Evolutionary conservation across 1,284 basidiomycete species (phyloP).

Genomic region (Malassezia yamatoensis): DNA sequence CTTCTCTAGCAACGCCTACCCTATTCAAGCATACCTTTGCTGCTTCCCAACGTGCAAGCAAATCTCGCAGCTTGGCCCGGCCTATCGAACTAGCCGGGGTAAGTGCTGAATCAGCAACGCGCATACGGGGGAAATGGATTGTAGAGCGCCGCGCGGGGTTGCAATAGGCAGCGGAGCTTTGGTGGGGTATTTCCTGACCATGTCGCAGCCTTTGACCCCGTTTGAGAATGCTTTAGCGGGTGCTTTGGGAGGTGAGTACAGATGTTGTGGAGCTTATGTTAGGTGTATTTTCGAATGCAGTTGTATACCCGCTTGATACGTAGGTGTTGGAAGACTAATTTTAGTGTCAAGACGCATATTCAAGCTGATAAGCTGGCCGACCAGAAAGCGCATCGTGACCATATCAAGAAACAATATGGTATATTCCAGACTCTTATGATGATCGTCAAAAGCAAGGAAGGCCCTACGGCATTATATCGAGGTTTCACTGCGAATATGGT

Average conservation of each 20-base stretch:
- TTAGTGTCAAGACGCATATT: slow-evolving; percentile 85
- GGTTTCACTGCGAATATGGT: slow-evolving; percentile 97
- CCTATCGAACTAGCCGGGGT: not conserved
- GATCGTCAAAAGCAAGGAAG: slow-evolving; percentile 37
- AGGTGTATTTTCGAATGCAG: slow-evolving; percentile 48
- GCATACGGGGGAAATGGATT: not conserved
- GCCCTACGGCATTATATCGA: slow-evolving; percentile 64
- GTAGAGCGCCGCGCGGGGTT: not conserved
- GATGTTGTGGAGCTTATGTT: not conserved
- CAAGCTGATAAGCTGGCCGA: slow-evolving; percentile 56
- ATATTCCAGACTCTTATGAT: slow-evolving; percentile 40
- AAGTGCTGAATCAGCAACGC: not conserved
- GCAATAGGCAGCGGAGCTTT: not conserved
- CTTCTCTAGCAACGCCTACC: no score
- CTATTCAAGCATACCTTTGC: not conserved
- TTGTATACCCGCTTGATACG: slow-evolving; percentile 90
- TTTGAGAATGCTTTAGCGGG: slow-evolving; percentile 87
- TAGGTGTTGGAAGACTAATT: slow-evolving; percentile 26
- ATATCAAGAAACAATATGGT: slow-evolving; percentile 51
- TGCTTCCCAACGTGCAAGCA: not conserved
- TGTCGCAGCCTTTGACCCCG: slow-evolving; percentile 60
- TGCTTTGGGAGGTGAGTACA: slow-evolving; percentile 71
- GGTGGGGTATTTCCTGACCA: not conserved
- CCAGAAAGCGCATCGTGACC: slow-evolving; percentile 38
- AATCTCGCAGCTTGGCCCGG: not conserved